Conservation (phyloP, 2,329 filamentous ascomycete species). For the Septoria linicola region DNA sequence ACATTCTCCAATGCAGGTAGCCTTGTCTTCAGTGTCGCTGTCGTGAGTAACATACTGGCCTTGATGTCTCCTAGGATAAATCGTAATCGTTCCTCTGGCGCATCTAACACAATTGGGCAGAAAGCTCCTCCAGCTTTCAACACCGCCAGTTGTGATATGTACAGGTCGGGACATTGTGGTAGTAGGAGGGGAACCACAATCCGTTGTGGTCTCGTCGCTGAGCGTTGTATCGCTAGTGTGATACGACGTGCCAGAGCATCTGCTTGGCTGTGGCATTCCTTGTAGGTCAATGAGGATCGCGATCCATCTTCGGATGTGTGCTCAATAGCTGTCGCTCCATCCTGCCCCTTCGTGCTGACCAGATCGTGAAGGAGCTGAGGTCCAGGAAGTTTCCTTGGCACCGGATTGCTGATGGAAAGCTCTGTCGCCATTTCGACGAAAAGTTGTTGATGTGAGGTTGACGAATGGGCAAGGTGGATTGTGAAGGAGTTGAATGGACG, state of each 20-base stretch:
- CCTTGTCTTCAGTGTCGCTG: slow-evolving; percentile 45
- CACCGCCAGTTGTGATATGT: slow-evolving; percentile 73
- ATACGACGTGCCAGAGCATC: slow-evolving; percentile 57
- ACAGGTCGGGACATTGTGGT: slow-evolving; percentile 73
- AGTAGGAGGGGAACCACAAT: slow-evolving; percentile 71
- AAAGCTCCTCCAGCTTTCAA: slow-evolving; percentile 82
- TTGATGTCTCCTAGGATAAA: slow-evolving; percentile 79
- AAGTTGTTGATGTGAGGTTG: neutral
- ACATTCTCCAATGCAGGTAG: slow-evolving; percentile 41
- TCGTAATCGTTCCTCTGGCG: slow-evolving; percentile 70
- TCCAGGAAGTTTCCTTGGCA: slow-evolving; percentile 54
- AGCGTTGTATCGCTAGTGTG: slow-evolving; percentile 29
- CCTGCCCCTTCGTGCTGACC: slow-evolving; percentile 48
- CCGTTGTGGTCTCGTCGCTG: slow-evolving; percentile 23
- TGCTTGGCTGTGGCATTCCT: slow-evolving; percentile 60
- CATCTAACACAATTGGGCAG: slow-evolving; percentile 77
- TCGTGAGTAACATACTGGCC: slow-evolving; percentile 68
- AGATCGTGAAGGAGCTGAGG: slow-evolving; percentile 62
- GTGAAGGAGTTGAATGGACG: neutral
- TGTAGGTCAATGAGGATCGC: slow-evolving; percentile 58
- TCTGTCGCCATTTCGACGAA: slow-evolving; percentile 14
- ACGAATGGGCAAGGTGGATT: neutral
- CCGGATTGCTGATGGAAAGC: slow-evolving; percentile 59
- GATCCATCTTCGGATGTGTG: slow-evolving; percentile 55
- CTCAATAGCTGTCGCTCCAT: slow-evolving; percentile 59